A percentile compares a stretch with the other conserved stretches of the same genome.
These are phyloP conservation scores for Cercospora zeae-maydis DNA, from an alignment of 2,329 filamentous ascomycete genomes.

Conservation along the genomic window DNA sequence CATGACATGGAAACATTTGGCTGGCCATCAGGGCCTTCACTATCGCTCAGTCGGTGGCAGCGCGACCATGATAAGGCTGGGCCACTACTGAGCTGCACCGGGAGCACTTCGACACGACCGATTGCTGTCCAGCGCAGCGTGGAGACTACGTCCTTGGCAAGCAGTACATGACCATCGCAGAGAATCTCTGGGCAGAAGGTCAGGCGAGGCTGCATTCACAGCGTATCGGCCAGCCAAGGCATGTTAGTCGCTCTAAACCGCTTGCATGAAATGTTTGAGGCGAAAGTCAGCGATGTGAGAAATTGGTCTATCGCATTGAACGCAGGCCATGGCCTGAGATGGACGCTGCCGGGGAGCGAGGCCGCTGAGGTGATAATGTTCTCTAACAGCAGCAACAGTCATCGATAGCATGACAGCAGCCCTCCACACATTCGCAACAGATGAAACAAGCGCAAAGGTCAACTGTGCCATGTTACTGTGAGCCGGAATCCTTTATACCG, in stretches of 20 bases:
- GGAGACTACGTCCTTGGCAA: not conserved
- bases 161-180: not conserved
- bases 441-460: constrained; percentile 34
- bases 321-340: constrained; percentile 8
- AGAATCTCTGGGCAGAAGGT: not conserved
- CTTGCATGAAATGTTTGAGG: constrained; percentile 38
- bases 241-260: constrained; percentile 42
- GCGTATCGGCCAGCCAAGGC: not conserved
- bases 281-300: constrained; percentile 42
- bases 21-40: no score
- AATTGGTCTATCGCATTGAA: constrained; percentile 43
- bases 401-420: constrained; percentile 29
- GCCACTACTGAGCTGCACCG: not conserved
- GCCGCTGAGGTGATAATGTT: not conserved
- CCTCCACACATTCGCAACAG: constrained; percentile 32
- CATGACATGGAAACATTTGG: no score
- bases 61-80: not conserved
- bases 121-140: not conserved
- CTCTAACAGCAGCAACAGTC: constrained; percentile 33
- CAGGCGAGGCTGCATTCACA: not conserved
- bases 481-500: not conserved
- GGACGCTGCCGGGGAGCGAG: not conserved
- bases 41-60: no score
- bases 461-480: constrained; percentile 16
- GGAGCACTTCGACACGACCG: not conserved